A percentile compares a stretch with the other conserved stretches of the same genome.
Conservation (phyloP, 83 land plant species). For the Picea abies region DNA sequence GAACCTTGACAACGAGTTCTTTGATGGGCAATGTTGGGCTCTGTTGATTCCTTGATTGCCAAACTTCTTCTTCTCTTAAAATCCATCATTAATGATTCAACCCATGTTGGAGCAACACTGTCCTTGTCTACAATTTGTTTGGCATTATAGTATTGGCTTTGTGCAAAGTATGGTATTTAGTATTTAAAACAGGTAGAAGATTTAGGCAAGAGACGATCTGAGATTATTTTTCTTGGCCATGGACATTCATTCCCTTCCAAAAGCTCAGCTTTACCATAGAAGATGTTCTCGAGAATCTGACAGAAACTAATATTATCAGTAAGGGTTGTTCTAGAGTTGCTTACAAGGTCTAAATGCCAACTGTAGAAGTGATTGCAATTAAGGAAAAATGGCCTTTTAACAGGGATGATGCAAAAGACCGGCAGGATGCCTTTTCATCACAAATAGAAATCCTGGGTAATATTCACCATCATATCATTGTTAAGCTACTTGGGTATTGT, state of each 20-base stretch:
- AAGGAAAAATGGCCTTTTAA: conserved; percentile 78
- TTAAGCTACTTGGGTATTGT: conserved; percentile 71
- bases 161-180: conserved; percentile 35
- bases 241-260: conserved; percentile 88
- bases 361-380: conserved; percentile 85
- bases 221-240: conserved; percentile 77
- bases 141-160: conserved; percentile 33
- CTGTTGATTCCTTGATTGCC: conserved; percentile 54
- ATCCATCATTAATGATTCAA: conserved; percentile 15
- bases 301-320: conserved; percentile 77
- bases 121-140: conserved; percentile 41
- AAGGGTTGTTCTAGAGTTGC: conserved; percentile 90
- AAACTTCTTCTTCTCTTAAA: conserved; percentile 26
- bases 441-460: conserved; percentile 72
- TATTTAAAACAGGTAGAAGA: conserved; percentile 29
- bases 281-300: conserved; percentile 71
- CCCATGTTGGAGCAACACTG: conserved; percentile 34
- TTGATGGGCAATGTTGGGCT: conserved; percentile 50
- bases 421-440: conserved; percentile 52
- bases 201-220: conserved; percentile 25
- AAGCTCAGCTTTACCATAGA: conserved; percentile 77
- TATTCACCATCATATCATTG: conserved; percentile 75
- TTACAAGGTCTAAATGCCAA: conserved; percentile 85
- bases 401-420: conserved; percentile 46
- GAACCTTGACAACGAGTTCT: conserved; percentile 47